A percentile compares a stretch with the other conserved stretches of the same genome.
These are phyloP conservation scores for Pyricularia grisea DNA, from an alignment of 2,329 filamentous ascomycete genomes.

Conservation along the genomic window DNA sequence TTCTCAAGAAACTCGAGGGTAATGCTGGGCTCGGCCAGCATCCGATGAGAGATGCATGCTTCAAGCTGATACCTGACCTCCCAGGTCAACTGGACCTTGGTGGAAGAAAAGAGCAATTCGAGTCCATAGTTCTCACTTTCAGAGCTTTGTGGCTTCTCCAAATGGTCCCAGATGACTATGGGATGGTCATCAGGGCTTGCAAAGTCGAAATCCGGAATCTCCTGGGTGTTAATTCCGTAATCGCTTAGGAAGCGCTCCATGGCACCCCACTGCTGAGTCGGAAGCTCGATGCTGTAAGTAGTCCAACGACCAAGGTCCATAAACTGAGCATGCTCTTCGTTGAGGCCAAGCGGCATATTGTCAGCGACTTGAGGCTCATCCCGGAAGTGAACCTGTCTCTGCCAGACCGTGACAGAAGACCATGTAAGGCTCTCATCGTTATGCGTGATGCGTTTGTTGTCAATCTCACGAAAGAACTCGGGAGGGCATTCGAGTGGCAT, in stretches of 20 bases:
- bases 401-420: conserved; percentile 34
- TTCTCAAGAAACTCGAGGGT: conserved; percentile 54
- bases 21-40: conserved; percentile 69
- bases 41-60: conserved; percentile 75
- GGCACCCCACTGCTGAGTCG: conserved; percentile 23
- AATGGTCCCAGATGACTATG: conserved; percentile 6
- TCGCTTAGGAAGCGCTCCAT: conserved; percentile 53
- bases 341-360: conserved; percentile 26
- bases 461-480: conserved; percentile 31
- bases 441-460: conserved; percentile 22
- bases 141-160: conserved; percentile 1
- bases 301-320: conserved; percentile 50
- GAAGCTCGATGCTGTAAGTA: conserved; percentile 38
- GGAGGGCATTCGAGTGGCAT: conserved; percentile 41
- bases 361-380: conserved; percentile 22
- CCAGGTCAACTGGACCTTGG: conserved; percentile 35
- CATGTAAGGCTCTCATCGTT: conserved; percentile 23
- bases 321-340: conserved; percentile 23
- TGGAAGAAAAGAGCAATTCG: neutral
- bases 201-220: conserved; percentile 4
- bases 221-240: conserved; percentile 52
- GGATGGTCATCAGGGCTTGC: conserved; percentile 4
- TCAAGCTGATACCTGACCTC: conserved; percentile 82
- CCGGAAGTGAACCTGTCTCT: conserved; percentile 36
- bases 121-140: neutral